Evolutionary conservation across 495 filamentous ascomycete species (phyloP).

Genomic region (Podospora australis): DNA sequence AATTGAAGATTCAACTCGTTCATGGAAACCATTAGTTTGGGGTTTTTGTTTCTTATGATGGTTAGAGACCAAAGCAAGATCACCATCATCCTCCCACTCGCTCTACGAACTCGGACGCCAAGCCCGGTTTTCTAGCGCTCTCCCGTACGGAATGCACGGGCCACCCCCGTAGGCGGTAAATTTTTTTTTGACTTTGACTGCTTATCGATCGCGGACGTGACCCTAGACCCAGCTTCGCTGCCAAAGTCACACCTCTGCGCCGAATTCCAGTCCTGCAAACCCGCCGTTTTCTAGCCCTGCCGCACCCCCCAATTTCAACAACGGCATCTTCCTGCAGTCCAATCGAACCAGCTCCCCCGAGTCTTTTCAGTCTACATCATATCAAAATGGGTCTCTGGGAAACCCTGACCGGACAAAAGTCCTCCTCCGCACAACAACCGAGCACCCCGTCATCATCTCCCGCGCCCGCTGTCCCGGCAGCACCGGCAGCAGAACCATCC

Average conservation of each 20-base stretch:
- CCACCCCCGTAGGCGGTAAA: conserved; percentile 16
- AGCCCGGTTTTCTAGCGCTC: neutral
- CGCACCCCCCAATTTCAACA: no score
- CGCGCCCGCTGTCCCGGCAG: conserved; percentile 23
- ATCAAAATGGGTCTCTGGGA: conserved; percentile 71
- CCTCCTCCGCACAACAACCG: conserved; percentile 40
- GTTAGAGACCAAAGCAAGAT: no score
- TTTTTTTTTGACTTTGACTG: conserved; percentile 21
- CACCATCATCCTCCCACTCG: no score
- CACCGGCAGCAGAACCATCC: conserved; percentile 34
- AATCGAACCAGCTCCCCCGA: no score
- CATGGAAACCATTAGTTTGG: no score
- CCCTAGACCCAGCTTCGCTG: conserved; percentile 8
- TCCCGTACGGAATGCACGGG: conserved; percentile 15
- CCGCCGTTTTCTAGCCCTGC: no score
- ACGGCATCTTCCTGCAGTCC: no score
- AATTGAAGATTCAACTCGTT: no score
- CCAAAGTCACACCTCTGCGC: conserved; percentile 4
- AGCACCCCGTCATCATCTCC: conserved; percentile 24
- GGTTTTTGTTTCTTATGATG: no score
- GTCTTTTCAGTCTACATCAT: neutral
- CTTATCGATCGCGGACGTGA: conserved; percentile 16
- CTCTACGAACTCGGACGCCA: neutral
- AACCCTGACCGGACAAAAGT: conserved; percentile 75
- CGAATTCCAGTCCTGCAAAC: conserved; percentile 2